Conservation (phyloP, 2,329 filamentous ascomycete species). For the Calonectria henricotiae region DNA sequence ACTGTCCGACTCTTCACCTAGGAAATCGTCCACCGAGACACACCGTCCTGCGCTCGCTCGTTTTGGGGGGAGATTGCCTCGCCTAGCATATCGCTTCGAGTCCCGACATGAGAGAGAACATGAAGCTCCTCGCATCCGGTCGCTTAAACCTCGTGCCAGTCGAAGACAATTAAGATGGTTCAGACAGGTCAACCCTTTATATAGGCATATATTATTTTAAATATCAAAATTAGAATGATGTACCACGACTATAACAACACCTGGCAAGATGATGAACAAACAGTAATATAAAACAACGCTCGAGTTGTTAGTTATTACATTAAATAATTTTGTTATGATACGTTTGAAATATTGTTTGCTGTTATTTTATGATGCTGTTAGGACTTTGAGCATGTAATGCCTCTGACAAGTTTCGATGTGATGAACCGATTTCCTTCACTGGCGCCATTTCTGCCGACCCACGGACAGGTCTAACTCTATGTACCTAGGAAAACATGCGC, state of each 20-base stretch:
- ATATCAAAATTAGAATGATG: too few species aligned
- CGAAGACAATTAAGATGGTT: not conserved
- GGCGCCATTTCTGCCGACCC: not conserved
- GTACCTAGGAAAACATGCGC: slow-evolving; percentile 9
- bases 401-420: slow-evolving; percentile 9
- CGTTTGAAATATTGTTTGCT: too few species aligned
- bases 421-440: slow-evolving; percentile 18
- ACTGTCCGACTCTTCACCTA: slow-evolving; percentile 35
- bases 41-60: slow-evolving; percentile 10
- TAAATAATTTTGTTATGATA: too few species aligned
- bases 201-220: too few species aligned
- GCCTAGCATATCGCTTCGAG: slow-evolving; percentile 34
- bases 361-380: too few species aligned
- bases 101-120: slow-evolving; percentile 17
- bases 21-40: slow-evolving; percentile 41
- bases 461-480: slow-evolving; percentile 19
- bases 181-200: not conserved
- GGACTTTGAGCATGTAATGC: not conserved
- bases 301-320: not conserved
- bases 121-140: slow-evolving; percentile 14
- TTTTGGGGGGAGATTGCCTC: slow-evolving; percentile 1
- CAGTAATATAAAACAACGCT: not conserved
- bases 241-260: too few species aligned
- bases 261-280: too few species aligned
- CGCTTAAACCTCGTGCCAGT: not conserved